Evolutionary conservation across 768 basidiomycete genomes (phyloP).

Genomic region (Candolleomyces eurysporus): DNA sequence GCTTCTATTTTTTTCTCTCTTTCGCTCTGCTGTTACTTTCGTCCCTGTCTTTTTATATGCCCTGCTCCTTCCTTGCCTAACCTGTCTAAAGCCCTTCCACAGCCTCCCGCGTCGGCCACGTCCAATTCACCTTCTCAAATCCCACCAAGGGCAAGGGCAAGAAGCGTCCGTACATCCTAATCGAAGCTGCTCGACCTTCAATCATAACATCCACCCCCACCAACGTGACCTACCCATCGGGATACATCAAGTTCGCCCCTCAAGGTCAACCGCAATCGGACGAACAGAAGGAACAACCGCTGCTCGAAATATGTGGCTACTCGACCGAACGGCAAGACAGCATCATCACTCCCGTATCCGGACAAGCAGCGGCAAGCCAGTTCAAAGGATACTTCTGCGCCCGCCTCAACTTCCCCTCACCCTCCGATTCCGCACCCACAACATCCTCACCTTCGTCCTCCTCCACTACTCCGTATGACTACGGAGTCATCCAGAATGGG

Average conservation of each 20-base stretch:
- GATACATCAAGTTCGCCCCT: conserved; percentile 44
- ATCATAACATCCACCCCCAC: conserved; percentile 52
- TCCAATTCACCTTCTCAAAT: conserved; percentile 8
- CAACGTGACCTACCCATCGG: conserved; percentile 52
- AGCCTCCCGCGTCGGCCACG: conserved; percentile 69
- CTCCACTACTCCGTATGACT: neutral
- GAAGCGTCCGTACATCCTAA: conserved; percentile 51
- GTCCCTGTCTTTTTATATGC: neutral
- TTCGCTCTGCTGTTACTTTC: neutral
- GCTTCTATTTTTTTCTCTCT: neutral
- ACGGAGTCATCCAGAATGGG: conserved; percentile 50
- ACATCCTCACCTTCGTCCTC: too few species aligned
- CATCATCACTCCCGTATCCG: conserved; percentile 60
- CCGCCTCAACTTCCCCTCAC: conserved; percentile 38
- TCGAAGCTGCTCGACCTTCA: conserved; percentile 66
- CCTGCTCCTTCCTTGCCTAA: neutral
- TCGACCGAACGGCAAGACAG: conserved; percentile 12
- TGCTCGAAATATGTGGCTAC: conserved; percentile 32
- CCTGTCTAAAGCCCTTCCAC: neutral
- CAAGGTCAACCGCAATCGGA: too few species aligned
- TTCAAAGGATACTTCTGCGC: conserved; percentile 63
- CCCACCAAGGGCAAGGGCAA: neutral
- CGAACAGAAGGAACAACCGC: too few species aligned
- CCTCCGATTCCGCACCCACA: too few species aligned
- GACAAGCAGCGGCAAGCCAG: conserved; percentile 27